Conservation (phyloP, 192 early-diverging fungal species). For the Entrophospora sp. region DNA sequence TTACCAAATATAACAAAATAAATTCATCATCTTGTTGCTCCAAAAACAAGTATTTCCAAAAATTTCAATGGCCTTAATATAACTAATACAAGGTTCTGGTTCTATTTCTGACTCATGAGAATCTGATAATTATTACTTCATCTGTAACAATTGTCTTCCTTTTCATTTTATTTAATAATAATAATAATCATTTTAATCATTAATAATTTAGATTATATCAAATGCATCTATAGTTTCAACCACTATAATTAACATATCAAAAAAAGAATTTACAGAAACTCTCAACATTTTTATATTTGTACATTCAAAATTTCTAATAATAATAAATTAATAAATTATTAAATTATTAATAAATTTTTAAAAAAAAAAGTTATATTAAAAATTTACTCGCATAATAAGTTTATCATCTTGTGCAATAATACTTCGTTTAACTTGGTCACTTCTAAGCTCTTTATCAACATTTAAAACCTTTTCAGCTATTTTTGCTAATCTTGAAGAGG, state of each 20-base stretch:
- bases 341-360: background rate
- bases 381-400: conserved; percentile 30
- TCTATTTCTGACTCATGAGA: too few relatives aligned
- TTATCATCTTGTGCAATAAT: conserved; percentile 20
- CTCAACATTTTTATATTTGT: conserved; percentile 31
- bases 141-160: too few relatives aligned
- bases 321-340: background rate
- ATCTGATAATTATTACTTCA: too few relatives aligned
- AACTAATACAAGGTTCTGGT: too few relatives aligned
- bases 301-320: conserved; percentile 31
- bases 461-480: conserved; percentile 30
- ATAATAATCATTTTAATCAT: too few relatives aligned
- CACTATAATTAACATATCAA: conserved; percentile 42
- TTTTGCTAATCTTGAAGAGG: conserved; percentile 27
- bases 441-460: conserved; percentile 42
- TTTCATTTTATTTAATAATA: too few relatives aligned
- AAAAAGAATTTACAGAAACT: conserved; percentile 40
- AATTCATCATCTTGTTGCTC: too few relatives aligned
- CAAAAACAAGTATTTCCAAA: too few relatives aligned
- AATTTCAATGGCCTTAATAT: too few relatives aligned
- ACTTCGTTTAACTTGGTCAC: conserved; percentile 29
- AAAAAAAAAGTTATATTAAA: background rate
- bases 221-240: conserved; percentile 37
- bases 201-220: too few relatives aligned
- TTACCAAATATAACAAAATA: too few relatives aligned